Percentiles rank a stretch among this genome's conserved stretches.
These are phyloP conservation scores for Pseudopyrenochaeta lycopersici DNA, from an alignment of 2,329 filamentous ascomycete species.

Conservation along the genomic window DNA sequence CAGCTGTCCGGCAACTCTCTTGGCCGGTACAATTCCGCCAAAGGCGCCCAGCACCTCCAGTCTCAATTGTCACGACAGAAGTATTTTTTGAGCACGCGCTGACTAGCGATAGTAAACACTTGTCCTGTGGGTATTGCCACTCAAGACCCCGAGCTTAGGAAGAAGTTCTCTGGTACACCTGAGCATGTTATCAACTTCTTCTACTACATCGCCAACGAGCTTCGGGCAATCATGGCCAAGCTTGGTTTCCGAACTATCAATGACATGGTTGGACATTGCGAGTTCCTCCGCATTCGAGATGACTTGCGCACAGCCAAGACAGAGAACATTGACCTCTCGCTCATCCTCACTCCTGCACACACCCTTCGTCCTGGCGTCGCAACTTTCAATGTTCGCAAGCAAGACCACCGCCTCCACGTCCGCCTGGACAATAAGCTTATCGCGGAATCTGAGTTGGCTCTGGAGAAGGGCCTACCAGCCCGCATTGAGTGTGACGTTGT, in stretches of 20 bases:
- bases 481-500: slow-evolving; percentile 95
- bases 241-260: slow-evolving; percentile 95
- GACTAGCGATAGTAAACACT: slow-evolving; percentile 63
- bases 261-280: slow-evolving; percentile 95
- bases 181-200: slow-evolving; percentile 99
- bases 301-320: slow-evolving; percentile 90
- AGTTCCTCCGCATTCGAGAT: slow-evolving; percentile 85
- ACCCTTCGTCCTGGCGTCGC: slow-evolving; percentile 92
- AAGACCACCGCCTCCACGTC: slow-evolving; percentile 92
- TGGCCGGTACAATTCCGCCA: no score
- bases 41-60: no score
- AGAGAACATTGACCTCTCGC: slow-evolving; percentile 88
- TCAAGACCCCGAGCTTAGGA: slow-evolving; percentile 90
- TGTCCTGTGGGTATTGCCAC: slow-evolving; percentile 95
- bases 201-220: slow-evolving; percentile 96
- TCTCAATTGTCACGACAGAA: no score
- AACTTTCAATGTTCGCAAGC: slow-evolving; percentile 97
- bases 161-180: slow-evolving; percentile 92
- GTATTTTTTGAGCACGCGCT: neutral
- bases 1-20: no score
- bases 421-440: slow-evolving; percentile 97
- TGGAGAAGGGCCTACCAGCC: slow-evolving; percentile 92
- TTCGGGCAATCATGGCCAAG: slow-evolving; percentile 95
- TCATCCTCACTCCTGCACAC: slow-evolving; percentile 95
- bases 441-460: slow-evolving; percentile 89